phyloP scores from a whole-genome alignment of 768 basidiomycete species.

The Kwoniella bestiolae region DNA sequence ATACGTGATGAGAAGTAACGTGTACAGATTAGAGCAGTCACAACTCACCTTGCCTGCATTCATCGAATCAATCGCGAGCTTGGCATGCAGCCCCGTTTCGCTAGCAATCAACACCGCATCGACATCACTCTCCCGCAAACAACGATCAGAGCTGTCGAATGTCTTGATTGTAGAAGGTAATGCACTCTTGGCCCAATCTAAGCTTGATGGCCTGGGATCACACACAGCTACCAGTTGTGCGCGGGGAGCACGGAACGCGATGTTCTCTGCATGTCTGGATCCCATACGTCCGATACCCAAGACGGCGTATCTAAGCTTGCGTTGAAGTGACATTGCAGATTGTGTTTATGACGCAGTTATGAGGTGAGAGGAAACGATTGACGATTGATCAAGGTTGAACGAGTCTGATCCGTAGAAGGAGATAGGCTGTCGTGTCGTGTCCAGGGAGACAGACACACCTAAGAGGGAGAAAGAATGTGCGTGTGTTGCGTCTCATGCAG shows the following conservation, averaged over 20 bases:
- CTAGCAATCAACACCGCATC: conserved; percentile 40
- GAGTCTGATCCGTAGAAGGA: too few relatives aligned
- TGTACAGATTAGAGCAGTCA: neutral
- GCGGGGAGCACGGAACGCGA: conserved; percentile 13
- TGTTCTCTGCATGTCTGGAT: conserved; percentile 11
- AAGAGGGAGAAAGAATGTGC: too few relatives aligned
- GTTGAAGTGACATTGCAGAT: conserved; percentile 11
- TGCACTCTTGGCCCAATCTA: conserved; percentile 12
- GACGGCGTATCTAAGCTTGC: conserved; percentile 17
- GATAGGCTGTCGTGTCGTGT: too few relatives aligned
- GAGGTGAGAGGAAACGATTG: too few relatives aligned
- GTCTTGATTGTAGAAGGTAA: conserved; percentile 5
- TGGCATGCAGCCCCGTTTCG: conserved; percentile 31
- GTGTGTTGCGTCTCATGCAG: too few relatives aligned
- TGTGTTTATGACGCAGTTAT: neutral
- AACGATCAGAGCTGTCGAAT: conserved; percentile 14
- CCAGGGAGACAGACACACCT: too few relatives aligned
- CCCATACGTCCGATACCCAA: conserved; percentile 22
- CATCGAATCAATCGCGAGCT: conserved; percentile 26
- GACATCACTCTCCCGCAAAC: conserved; percentile 9
- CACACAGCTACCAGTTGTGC: conserved; percentile 18
- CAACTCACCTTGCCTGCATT: conserved; percentile 29
- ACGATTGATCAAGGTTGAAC: too few relatives aligned
- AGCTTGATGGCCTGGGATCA: neutral
- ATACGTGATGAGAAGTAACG: neutral